Base-by-base conservation (phyloP, 129 eudicot species). In the Oenanthe sinensis region DNA sequence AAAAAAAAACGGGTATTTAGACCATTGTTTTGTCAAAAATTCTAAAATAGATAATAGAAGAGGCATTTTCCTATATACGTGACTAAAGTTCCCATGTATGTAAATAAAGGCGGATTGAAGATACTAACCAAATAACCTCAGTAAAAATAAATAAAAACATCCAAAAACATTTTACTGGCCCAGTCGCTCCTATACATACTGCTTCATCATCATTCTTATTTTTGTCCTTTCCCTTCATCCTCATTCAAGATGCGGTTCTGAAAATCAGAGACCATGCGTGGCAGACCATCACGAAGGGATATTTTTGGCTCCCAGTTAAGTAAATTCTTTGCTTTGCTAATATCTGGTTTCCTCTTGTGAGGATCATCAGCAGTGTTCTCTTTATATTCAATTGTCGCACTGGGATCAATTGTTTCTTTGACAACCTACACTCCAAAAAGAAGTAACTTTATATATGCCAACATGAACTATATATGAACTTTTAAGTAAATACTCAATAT, bases 291-390 rank as follows among this genome's bases (percentile, higher is more conserved):
- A 19, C 90, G 78, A 46, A 91, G 79, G 37, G 94, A 74, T 55
- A 91, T 42, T 78, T 87, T 89, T 2, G 97, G 97, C 81, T 91
- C 94, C 97, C 97, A 89, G 48, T 89, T 87, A 77, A 91, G 83
- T 9, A 89, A 81, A 74, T 87, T 88, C 83, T 89, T 91, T 40
- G 94, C 97, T 83, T 85, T 91, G 90, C 85, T 82, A 45, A 91
- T 91, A 86, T 91, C 97, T 4, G 97, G 97, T 80, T 91, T 91
- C 84, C 97, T 81, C 82, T 81, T 91, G 54, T 91, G 97, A 55
- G 97, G 97, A 86, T 91, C 97, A 71, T 89, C 97, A 19, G 93
- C 90, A 5, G 94, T 89, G 81, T 89, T 91, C 49, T 84, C 85
- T 78, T 69, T 84, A 86, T 84, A 91, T 72, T 85, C 97, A 69